Evolutionary conservation across 2,329 filamentous ascomycete species (phyloP), one percentile per base, ranked within the genome.

Genomic region (Fusarium phyllophilum): DNA sequence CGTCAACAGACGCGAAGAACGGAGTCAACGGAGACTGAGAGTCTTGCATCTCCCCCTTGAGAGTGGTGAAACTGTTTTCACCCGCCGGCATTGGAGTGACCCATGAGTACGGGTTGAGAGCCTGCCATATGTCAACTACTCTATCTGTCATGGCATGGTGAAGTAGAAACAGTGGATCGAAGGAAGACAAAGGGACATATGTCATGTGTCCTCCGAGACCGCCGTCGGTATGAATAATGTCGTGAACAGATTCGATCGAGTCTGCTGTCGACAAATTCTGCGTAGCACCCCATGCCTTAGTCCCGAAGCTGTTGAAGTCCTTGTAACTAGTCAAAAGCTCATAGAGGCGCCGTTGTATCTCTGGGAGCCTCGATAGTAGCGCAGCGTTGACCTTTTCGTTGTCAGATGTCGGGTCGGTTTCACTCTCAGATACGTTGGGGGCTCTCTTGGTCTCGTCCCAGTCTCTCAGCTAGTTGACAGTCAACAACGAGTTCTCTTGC

Each of bases 61-160:
- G 78, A 12, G 87, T 89, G 0, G 89, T 92, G 76, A 89, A 95
- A 4, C 91, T 93, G 18, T 86, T 86, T 42, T 86, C 87, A n/a
- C 81, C 83, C 58, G 86, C 88, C 12, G 83, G 75, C 69, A 89
- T 86, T 2, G 91, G 87, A 29, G 86, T 83, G 10, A 94, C 88
- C 83, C 91, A 96, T 34, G 88, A 88, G 26, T 89, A 84, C 1
- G 92, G 92, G 72, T 96, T 88, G 20, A 96, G 81, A 2, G 87
- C 85, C 83, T 96, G 93, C 93, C 93, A 96, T 69, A 97, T 88
- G 38, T 93, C 89, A 71, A 94, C 89, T 34, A 93, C 82, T 6
- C 94, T 89, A 78, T 97, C 94, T 13, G 94, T 88, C 81, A 93
- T 95, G 71, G 86, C 84, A 77, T 96, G 94, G 77, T 96, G 93